These are phyloP conservation scores for Erucastrum elatum DNA, from an alignment of 345 rosid genomes.

Conservation along the genomic window DNA sequence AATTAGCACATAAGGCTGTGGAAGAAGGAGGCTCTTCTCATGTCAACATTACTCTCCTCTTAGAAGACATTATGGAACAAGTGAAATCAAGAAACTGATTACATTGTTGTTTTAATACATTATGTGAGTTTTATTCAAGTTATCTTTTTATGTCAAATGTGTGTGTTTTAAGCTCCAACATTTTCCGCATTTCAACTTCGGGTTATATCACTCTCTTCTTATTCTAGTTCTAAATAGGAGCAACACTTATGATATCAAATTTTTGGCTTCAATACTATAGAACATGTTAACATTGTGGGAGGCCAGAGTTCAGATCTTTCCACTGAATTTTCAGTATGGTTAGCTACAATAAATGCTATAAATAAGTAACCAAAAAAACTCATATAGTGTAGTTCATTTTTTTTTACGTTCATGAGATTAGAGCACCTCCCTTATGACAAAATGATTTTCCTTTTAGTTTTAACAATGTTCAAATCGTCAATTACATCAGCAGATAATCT, in stretches of 20 bases:
- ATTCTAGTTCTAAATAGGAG: not conserved
- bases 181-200: not conserved
- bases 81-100: not conserved
- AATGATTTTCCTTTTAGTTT: too few species aligned
- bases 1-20: not conserved
- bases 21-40: not conserved
- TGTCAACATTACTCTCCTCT: not conserved
- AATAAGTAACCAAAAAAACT: not conserved
- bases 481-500: too few species aligned
- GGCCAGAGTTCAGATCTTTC: not conserved
- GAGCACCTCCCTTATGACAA: not conserved
- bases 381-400: not conserved
- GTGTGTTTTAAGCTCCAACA: not conserved
- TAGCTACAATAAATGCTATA: not conserved
- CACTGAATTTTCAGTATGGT: not conserved
- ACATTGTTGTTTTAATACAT: not conserved
- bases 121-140: not conserved
- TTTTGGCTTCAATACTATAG: not conserved
- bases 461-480: too few species aligned
- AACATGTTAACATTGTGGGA: not conserved
- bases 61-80: not conserved
- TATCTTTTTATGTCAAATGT: not conserved
- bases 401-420: not conserved
- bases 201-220: not conserved
- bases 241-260: not conserved